phyloP scores from a whole-genome alignment of 768 basidiomycete species.

The Tulasnella sp. region DNA sequence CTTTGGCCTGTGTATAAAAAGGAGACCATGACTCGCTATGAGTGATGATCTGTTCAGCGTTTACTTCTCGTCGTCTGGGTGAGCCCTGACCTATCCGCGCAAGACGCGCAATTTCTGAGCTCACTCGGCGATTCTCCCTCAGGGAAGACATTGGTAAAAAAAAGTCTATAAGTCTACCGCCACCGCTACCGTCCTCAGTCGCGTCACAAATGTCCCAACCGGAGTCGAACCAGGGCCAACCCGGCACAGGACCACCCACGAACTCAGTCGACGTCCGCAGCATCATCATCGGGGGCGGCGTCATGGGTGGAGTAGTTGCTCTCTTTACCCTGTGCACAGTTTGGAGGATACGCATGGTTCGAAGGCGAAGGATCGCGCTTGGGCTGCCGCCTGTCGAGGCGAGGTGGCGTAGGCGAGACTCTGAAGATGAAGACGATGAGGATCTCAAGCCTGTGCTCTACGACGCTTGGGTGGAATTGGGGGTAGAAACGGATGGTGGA shows the following conservation, averaged over 20 bases:
- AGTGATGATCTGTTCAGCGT: no score
- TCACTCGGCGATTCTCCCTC: background rate
- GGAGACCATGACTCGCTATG: background rate
- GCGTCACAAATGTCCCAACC: background rate
- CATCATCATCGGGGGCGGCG: background rate
- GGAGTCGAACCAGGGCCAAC: background rate
- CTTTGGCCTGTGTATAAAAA: background rate
- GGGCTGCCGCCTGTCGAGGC: background rate
- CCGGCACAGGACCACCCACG: background rate
- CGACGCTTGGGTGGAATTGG: background rate
- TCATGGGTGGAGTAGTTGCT: background rate
- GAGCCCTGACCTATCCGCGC: background rate
- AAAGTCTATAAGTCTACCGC: background rate
- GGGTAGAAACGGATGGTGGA: background rate
- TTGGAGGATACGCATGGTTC: background rate
- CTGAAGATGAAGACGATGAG: background rate
- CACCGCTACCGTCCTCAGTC: background rate
- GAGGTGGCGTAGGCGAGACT: background rate
- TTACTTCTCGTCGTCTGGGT: background rate
- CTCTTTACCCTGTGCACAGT: background rate
- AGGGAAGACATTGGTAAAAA: background rate
- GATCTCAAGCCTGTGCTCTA: background rate
- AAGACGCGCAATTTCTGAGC: background rate
- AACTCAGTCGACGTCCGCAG: background rate
- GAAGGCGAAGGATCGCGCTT: background rate